phyloP scores from a whole-genome alignment of 306 rosid species.

The Trifolium repens region DNA sequence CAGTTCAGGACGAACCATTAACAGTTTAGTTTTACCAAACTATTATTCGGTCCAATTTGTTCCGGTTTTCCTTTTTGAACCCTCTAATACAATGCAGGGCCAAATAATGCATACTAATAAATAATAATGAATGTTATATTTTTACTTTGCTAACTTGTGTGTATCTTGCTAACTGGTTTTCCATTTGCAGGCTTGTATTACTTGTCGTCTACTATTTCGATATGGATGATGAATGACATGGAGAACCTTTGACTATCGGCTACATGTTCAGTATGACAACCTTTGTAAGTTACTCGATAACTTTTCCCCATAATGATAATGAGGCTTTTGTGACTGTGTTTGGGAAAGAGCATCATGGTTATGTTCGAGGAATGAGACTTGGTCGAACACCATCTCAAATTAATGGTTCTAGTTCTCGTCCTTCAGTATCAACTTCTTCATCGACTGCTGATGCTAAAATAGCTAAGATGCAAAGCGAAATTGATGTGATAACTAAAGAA shows the following conservation, averaged over 20 bases:
- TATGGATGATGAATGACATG: constrained; percentile 56
- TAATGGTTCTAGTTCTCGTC: too few species aligned
- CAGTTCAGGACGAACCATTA: neutral
- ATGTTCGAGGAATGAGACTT: too few species aligned
- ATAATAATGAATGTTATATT: too few species aligned
- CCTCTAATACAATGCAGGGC: too few species aligned
- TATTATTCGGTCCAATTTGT: neutral
- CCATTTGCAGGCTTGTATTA: constrained; percentile 79
- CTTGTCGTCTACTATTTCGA: constrained; percentile 64
- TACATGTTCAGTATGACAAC: constrained; percentile 47
- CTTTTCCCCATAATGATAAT: neutral
- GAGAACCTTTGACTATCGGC: constrained; percentile 48
- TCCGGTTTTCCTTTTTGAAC: neutral
- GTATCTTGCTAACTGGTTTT: constrained; percentile 13
- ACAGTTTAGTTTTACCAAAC: neutral
- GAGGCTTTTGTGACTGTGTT: too few species aligned
- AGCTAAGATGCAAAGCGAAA: too few species aligned
- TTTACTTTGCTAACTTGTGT: neutral
- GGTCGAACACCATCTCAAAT: too few species aligned
- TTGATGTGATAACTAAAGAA: too few species aligned
- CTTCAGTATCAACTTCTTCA: too few species aligned
- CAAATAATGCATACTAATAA: too few species aligned
- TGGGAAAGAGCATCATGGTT: too few species aligned
- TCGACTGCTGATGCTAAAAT: too few species aligned
- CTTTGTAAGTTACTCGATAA: constrained; percentile 48